Base-by-base conservation (phyloP, 345 rosid genomes). In the Ailanthus altissimus region DNA sequence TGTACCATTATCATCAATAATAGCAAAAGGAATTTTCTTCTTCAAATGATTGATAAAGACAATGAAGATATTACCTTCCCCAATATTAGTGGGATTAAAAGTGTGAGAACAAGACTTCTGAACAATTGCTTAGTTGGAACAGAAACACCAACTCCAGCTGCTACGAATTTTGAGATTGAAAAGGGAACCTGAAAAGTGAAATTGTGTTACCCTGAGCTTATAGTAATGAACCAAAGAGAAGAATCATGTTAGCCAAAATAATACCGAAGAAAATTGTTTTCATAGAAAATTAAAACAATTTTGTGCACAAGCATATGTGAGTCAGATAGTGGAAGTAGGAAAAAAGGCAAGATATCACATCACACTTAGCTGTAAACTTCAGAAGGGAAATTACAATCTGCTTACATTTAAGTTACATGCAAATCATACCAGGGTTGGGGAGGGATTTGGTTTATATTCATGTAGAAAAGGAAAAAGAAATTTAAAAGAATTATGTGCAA, bases 111-210 rank as follows among this genome's bases (percentile, higher is more conserved):
- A 74, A 93, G 94, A 86, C 93, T 94, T 88, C 72, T 90, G 80
- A 94, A 83, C 56, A 94, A 85, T 84, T 91, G 89, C 80, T 85
- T 79, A 61, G 95, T 90, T 61, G 97, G 97, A 82, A 94, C 83
- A 62, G 93, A 81, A 28, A 94, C 86, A 64, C 98, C 98, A 78
- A 90, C 90, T 83, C 97, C 98, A 70, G 76, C 88, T 64, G 97
- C 97, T 81, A 94, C 83, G 81, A 87, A 93, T 82, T 83, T 89
- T 71, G 97, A 83, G 88, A 94, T 87, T 73, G 95, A 93, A 82
- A 94, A 87, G 53, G 98, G 98, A 73, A 94, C 85, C 98, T 94
- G 88, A 65, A 78, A 81, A 79, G 59, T 40, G 46, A 45, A 21
- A 16, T 45, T 56, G 70, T 13, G 5, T 36, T 72, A 49, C 10